These are phyloP conservation scores for Calycina herbarum DNA, from an alignment of 2,329 filamentous ascomycete genomes.

Conservation along the genomic window DNA sequence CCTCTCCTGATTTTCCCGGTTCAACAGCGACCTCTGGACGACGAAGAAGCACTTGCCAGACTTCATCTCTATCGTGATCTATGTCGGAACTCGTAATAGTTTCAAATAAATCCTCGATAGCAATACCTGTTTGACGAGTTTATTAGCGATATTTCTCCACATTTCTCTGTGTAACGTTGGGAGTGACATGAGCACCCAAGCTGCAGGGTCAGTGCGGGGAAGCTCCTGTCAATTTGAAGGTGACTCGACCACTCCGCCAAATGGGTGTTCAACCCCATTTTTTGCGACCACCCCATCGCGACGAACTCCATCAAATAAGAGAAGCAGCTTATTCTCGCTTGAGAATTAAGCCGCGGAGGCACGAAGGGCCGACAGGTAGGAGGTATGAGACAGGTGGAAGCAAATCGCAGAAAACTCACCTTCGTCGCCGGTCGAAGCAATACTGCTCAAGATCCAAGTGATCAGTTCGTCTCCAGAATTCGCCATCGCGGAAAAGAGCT, in stretches of 20 bases:
- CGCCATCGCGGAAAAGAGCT: constrained; percentile 18
- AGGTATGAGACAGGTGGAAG: not conserved
- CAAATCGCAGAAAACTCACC: constrained; percentile 20
- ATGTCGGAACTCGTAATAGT: not conserved
- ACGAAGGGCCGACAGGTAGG: not conserved
- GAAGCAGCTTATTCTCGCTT: not conserved
- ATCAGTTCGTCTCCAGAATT: constrained; percentile 17
- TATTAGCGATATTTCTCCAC: constrained; percentile 5
- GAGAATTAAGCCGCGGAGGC: not conserved
- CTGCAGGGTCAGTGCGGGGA: constrained; percentile 5
- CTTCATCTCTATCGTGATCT: not conserved
- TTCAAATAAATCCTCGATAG: constrained; percentile 15
- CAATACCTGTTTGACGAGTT: constrained; percentile 10
- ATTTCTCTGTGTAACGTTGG: not conserved
- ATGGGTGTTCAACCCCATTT: constrained; percentile 5
- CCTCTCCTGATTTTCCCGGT: constrained; percentile 2
- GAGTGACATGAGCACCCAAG: not conserved
- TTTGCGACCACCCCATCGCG: not conserved
- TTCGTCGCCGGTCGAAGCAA: constrained; percentile 17
- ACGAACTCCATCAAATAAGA: not conserved
- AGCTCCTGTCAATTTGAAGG: not conserved
- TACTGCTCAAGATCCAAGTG: constrained; percentile 16
- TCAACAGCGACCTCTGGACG: constrained; percentile 17
- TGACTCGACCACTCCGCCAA: constrained; percentile 12
- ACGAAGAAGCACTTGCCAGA: constrained; percentile 14